Conservation (phyloP, 1,139 yeast species). For the Diutina scorzettiae region DNA sequence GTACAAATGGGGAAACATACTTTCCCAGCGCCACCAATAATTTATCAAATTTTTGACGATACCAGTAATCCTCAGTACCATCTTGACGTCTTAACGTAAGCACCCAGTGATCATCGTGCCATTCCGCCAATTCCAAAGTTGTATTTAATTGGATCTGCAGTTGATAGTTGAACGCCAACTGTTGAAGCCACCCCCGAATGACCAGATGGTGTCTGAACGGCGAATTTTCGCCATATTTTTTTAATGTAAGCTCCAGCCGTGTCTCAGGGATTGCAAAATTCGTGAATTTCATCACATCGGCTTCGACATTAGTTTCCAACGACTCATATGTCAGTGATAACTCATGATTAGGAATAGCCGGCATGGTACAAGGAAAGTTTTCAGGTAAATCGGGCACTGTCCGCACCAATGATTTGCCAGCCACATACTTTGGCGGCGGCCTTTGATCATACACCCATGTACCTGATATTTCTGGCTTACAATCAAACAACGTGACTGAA, state of each 20-base stretch:
- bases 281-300: conserved; percentile 1
- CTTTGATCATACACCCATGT: background rate
- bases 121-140: background rate
- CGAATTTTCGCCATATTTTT: background rate
- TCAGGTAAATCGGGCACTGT: background rate
- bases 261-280: background rate
- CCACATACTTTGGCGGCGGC: background rate
- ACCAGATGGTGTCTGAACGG: conserved; percentile 3
- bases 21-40: conserved; percentile 3
- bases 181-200: background rate
- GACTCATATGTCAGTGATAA: background rate
- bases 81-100: background rate
- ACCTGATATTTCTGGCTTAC: background rate
- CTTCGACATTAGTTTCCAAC: conserved; percentile 1
- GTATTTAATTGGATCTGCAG: background rate
- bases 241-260: background rate
- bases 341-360: background rate
- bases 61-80: background rate
- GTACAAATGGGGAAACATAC: background rate
- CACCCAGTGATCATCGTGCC: background rate
- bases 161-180: background rate
- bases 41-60: background rate
- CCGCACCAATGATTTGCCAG: background rate
- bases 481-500: background rate
- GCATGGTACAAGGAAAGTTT: background rate